Conservation (phyloP, 2,329 filamentous ascomycete species). For the Alternaria triticina region DNA sequence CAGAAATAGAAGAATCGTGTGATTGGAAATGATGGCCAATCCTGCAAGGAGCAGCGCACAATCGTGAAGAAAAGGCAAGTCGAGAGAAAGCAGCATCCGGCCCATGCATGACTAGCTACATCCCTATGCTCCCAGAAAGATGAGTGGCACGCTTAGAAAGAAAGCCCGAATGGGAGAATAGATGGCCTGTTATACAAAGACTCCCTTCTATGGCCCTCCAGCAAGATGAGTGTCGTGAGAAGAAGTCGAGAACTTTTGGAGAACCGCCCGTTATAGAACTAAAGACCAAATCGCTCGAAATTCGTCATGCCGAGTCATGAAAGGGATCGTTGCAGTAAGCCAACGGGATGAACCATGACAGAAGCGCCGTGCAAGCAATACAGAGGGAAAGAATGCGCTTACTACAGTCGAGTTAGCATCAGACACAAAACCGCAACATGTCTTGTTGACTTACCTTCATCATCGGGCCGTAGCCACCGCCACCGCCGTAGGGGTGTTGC, state of each 20-base stretch:
- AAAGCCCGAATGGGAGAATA: conserved; percentile 39
- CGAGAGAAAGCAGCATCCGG: conserved; percentile 41
- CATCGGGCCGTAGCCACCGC: conserved; percentile 69
- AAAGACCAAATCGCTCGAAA: conserved; percentile 46
- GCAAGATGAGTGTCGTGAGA: conserved; percentile 45
- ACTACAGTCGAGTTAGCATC: conserved; percentile 33
- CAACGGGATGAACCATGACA: conserved; percentile 44
- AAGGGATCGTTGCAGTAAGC: conserved; percentile 44
- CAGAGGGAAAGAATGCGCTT: conserved; percentile 48
- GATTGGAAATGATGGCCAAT: conserved; percentile 48
- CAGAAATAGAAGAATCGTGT: conserved; percentile 37
- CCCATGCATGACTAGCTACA: conserved; percentile 47
- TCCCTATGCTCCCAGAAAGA: conserved; percentile 37
- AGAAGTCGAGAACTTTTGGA: conserved; percentile 49
- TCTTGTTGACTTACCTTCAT: conserved; percentile 62
- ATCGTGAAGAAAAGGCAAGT: conserved; percentile 35
- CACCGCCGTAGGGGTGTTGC: conserved; percentile 59
- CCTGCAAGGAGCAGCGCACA: conserved; percentile 37
- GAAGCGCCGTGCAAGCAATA: conserved; percentile 44
- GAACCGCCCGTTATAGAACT: conserved; percentile 44
- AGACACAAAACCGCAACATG: background rate
- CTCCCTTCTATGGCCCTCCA: conserved; percentile 42
- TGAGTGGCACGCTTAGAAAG: conserved; percentile 38
- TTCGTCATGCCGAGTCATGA: conserved; percentile 49
- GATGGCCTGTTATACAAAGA: conserved; percentile 49